Base-by-base conservation (phyloP, 306 rosid genomes). In the Lithocarpus polystachyus region DNA sequence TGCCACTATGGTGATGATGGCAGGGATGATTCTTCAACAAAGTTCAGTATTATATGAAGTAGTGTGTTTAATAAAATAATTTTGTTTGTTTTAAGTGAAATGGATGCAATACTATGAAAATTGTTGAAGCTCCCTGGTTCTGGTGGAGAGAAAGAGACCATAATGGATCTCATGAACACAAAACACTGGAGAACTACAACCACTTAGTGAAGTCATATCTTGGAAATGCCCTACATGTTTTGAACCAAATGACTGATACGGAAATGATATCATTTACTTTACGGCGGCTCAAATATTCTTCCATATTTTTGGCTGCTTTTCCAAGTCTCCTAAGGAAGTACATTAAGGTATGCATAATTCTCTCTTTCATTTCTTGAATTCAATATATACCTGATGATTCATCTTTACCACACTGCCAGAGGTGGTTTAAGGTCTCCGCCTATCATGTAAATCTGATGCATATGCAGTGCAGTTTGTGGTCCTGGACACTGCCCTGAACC, bases 201-300 rank as follows among this genome's bases (percentile, higher is more conserved):
- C 93, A 89, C 75, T 76, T 92, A 22, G 96, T 91, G 81, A 95
- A 92, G 87, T 92, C 99, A 18, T 95, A 95, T 88, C 92, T 95
- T 80, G 99, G 98, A 80, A 95, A 95, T 74, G 85, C 99, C 77
- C 86, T 95, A 48, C 97, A 91, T 75, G 88, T 95, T 81, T 84
- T 95, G 88, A 93, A 93, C 86, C 98, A 95, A 83, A 95, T 95
- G 99, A 95, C 99, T 40, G 98, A 95, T 86, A 77, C 94, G 1
- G 86, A 88, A 81, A 95, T 95, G 98, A 92, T 95, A 85, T 86
- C 99, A 40, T 92, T 87, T 85, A 93, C 99, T 62, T 67, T 95
- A 77, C 89, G 88, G 33, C 89, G 92, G 51, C 90, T 95, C 74
- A 91, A 91, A 87, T 89, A 68, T 75, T 95, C 99, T 78, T 92